These are phyloP conservation scores for Mesembryanthemum crystallinum DNA, from an alignment of 148 eudicot genomes.

Conservation along the genomic window DNA sequence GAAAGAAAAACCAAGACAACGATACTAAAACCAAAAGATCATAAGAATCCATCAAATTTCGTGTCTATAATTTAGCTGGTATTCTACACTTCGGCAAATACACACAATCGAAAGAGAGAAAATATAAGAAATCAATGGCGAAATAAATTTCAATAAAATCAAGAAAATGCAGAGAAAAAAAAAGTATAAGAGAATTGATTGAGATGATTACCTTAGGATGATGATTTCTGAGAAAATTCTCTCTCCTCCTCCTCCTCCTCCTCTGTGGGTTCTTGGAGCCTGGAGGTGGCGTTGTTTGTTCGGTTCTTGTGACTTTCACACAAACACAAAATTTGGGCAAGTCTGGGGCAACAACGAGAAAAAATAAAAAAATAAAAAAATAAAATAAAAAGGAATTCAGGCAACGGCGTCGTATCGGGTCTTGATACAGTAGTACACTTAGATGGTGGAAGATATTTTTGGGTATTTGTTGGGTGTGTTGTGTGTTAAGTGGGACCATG, in stretches of 20 bases:
- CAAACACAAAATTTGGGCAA: not conserved
- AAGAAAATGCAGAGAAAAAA: not conserved
- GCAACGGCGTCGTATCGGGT: not conserved
- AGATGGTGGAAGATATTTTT: no score
- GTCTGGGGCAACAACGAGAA: no score
- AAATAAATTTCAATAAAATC: not conserved
- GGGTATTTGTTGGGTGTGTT: no score
- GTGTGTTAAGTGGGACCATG: no score
- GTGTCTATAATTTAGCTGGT: not conserved
- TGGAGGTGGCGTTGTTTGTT: not conserved
- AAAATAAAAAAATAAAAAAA: no score
- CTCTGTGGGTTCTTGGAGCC: not conserved
- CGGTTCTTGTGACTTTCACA: not conserved
- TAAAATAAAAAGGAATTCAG: not conserved
- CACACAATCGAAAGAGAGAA: not conserved
- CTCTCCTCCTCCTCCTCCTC: not conserved
- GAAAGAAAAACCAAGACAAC: not conserved
- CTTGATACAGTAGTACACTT: no score
- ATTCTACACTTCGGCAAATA: not conserved
- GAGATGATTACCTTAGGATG: conserved; percentile 8
- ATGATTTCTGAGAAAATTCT: not conserved
- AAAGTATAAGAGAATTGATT: not conserved
- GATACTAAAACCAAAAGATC: not conserved
- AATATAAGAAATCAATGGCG: not conserved
- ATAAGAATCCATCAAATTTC: not conserved